phyloP scores from a whole-genome alignment of 768 basidiomycete species.

The Trametes meyenii region DNA sequence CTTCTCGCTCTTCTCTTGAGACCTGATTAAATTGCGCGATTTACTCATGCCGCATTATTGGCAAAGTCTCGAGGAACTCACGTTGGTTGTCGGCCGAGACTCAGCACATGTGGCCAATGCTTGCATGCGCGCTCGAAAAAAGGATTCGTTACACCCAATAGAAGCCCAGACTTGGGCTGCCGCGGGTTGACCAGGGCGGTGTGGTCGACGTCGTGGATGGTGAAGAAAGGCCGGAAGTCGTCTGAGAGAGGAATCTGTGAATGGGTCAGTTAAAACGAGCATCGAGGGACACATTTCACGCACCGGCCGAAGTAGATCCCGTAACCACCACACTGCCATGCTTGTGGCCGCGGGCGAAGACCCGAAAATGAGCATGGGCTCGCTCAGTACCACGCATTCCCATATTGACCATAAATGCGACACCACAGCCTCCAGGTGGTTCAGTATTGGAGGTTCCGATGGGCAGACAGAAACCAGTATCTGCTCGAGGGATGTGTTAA shows the following conservation, averaged over 20 bases:
- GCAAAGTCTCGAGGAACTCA: constrained; percentile 35
- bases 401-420: constrained; percentile 82
- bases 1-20: constrained; percentile 11
- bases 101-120: constrained; percentile 87
- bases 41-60: background rate
- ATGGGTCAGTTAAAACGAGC: background rate
- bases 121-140: constrained; percentile 77
- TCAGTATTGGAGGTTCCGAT: constrained; percentile 56
- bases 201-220: constrained; percentile 93
- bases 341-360: constrained; percentile 80
- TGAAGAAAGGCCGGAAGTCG: constrained; percentile 93
- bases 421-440: constrained; percentile 64
- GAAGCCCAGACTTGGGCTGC: constrained; percentile 72
- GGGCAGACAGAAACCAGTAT: constrained; percentile 70
- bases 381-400: constrained; percentile 92
- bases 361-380: constrained; percentile 86
- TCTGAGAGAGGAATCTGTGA: constrained; percentile 76
- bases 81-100: constrained; percentile 57
- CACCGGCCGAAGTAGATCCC: constrained; percentile 85
- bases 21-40: background rate
- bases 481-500: constrained; percentile 37
- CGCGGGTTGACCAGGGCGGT: constrained; percentile 75
- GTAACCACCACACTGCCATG: constrained; percentile 90
- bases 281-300: background rate
- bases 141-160: constrained; percentile 89